Percentiles rank a stretch among this genome's conserved stretches.
Conservation (phyloP, 2,329 filamentous ascomycete genomes). For the Colletotrichum chrysophilum region DNA sequence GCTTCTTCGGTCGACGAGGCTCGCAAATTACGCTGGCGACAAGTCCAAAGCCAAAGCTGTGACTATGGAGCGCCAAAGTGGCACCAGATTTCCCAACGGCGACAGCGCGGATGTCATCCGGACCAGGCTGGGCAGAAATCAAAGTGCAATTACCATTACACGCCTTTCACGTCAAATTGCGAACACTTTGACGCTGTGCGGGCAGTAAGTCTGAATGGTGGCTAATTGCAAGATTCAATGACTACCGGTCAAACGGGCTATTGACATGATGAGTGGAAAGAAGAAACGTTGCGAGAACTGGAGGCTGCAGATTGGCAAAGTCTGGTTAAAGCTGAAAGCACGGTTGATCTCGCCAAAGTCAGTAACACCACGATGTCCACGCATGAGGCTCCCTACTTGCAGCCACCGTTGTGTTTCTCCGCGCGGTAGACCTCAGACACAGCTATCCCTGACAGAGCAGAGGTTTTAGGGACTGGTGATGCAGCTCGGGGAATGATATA, state of each 20-base stretch:
- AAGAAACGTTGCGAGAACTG: neutral
- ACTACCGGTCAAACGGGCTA: neutral
- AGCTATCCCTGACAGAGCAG: neutral
- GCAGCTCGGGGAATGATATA: conserved; percentile 3
- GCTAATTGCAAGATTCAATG: neutral
- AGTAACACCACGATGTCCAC: neutral
- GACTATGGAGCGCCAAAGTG: neutral
- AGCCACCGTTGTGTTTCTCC: neutral
- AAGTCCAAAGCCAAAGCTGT: neutral
- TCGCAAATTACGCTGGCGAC: conserved; percentile 4
- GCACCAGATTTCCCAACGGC: neutral
- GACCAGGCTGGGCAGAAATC: neutral
- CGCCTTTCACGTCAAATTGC: neutral
- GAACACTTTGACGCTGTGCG: neutral
- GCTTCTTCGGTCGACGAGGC: conserved; percentile 10
- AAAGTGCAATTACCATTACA: neutral
- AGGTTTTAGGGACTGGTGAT: neutral
- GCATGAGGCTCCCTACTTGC: neutral
- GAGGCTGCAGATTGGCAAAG: neutral
- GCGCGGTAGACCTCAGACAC: neutral
- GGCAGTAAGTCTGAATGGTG: neutral
- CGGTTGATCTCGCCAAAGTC: neutral
- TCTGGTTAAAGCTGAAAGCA: neutral
- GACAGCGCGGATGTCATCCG: conserved; percentile 15
- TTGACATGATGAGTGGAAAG: neutral